Evolutionary conservation across 306 rosid species (phyloP).

Genomic region (Trifolium pratense): DNA sequence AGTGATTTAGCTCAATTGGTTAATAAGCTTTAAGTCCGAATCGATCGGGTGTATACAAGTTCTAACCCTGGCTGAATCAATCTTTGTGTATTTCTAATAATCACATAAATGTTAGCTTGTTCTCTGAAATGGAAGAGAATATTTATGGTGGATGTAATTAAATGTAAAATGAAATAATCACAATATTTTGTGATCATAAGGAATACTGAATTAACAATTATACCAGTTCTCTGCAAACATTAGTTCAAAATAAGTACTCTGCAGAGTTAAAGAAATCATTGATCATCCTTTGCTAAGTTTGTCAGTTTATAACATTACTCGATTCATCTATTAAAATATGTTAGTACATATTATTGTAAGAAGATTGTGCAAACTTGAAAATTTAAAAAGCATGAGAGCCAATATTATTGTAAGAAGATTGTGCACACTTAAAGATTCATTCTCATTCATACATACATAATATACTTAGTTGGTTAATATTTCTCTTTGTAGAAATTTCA

Average conservation of each 20-base stretch:
- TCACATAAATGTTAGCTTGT: too few species aligned
- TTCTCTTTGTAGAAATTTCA: too few species aligned
- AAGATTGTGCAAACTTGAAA: conserved; percentile 34
- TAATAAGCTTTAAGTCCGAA: too few species aligned
- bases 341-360: not conserved
- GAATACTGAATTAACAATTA: not conserved
- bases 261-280: not conserved
- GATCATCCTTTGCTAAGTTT: not conserved
- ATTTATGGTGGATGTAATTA: not conserved
- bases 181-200: too few species aligned
- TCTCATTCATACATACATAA: conserved; percentile 11
- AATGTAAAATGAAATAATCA: not conserved
- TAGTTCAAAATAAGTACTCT: not conserved
- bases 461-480: too few species aligned
- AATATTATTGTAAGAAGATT: conserved; percentile 28
- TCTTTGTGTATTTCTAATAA: too few species aligned
- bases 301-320: not conserved
- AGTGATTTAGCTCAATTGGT: too few species aligned
- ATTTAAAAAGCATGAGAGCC: not conserved
- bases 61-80: too few species aligned
- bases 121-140: not conserved
- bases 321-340: not conserved
- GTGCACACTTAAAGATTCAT: conserved; percentile 34
- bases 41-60: too few species aligned
- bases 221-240: not conserved